Conservation (phyloP, 78 protist genomes). For the Dictyostelium firmibasis region DNA sequence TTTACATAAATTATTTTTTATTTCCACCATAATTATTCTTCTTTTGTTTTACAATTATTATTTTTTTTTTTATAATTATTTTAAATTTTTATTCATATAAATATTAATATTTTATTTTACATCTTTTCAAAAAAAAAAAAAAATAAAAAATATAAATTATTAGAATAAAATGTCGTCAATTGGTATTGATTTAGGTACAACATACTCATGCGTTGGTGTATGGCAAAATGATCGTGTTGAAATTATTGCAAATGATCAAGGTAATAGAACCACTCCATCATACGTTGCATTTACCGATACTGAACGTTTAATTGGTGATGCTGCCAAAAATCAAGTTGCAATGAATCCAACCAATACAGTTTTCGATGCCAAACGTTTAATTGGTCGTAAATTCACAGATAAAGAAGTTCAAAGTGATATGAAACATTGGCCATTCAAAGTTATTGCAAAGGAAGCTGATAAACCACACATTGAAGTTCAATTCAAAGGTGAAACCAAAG, state of each 20-base stretch:
- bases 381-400: slow-evolving; percentile 97
- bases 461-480: slow-evolving; percentile 94
- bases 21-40: too few relatives aligned
- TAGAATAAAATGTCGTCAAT: slow-evolving; percentile 55
- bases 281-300: slow-evolving; percentile 98
- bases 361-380: slow-evolving; percentile 98
- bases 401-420: slow-evolving; percentile 94
- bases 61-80: too few relatives aligned
- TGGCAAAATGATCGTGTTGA: slow-evolving; percentile 94
- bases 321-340: slow-evolving; percentile 96
- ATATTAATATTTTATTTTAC: background rate
- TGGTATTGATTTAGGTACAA: slow-evolving; percentile 98
- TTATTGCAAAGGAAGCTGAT: slow-evolving; percentile 89
- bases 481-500: slow-evolving; percentile 90
- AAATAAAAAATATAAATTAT: too few relatives aligned
- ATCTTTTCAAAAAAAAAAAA: background rate
- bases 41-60: too few relatives aligned
- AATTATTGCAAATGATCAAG: slow-evolving; percentile 99
- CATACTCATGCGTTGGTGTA: slow-evolving; percentile 95
- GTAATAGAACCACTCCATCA: slow-evolving; percentile 98
- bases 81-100: too few relatives aligned
- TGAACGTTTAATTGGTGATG: slow-evolving; percentile 97
- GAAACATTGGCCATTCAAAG: slow-evolving; percentile 97
- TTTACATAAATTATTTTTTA: too few relatives aligned
- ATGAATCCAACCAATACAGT: slow-evolving; percentile 98